Evolutionary conservation across 2,329 filamentous ascomycete species (phyloP).

Genomic region (Cryphonectria nitschkei): DNA sequence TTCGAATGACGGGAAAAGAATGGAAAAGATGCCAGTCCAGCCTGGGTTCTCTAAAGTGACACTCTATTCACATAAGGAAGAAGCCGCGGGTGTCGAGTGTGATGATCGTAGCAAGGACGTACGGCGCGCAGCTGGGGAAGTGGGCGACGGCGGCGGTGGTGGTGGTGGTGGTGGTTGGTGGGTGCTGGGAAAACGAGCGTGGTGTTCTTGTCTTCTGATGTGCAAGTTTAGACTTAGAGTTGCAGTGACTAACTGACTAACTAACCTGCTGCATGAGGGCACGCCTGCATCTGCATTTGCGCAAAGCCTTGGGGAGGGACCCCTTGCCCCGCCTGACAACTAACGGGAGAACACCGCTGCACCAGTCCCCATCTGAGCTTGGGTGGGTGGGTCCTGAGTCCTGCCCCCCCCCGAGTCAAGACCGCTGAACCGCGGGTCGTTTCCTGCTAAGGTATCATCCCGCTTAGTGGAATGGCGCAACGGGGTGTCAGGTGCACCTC

Average conservation of each 20-base stretch:
- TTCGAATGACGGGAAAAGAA: not conserved
- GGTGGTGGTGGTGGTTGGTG: not conserved
- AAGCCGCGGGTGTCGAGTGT: not conserved
- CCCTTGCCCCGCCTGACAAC: not conserved
- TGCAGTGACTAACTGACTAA: not conserved
- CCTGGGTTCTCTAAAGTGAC: not conserved
- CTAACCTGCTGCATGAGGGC: not conserved
- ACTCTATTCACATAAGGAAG: not conserved
- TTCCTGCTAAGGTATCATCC: not conserved
- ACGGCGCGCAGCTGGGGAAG: not conserved
- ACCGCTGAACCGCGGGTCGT: not conserved
- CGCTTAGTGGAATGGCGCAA: constrained; percentile 1
- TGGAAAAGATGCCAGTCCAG: not conserved
- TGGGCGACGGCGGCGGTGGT: not conserved
- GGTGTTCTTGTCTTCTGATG: not conserved
- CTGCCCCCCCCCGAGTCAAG: not conserved
- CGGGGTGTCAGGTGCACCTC: not conserved
- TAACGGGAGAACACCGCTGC: not conserved
- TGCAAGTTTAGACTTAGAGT: not conserved
- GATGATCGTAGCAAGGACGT: not conserved
- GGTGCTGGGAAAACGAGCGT: not conserved
- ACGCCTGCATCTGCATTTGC: not conserved
- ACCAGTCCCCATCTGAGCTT: not conserved
- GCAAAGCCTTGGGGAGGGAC: not conserved
- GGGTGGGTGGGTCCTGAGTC: not conserved